Conservation (phyloP, 306 rosid genomes). For the Phaseolus lunatus region DNA sequence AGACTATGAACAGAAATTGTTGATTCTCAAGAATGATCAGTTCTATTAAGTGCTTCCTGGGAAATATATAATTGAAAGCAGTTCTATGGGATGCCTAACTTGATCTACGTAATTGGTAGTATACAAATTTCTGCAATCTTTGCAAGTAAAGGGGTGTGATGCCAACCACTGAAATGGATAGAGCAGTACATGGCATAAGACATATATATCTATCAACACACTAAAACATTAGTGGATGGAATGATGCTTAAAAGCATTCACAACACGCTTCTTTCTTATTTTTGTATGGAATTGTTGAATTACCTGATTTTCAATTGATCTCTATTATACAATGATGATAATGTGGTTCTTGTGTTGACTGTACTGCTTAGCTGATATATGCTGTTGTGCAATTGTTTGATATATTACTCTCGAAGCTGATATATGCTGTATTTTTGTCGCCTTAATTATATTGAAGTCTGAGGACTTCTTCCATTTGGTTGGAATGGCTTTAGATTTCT, state of each 20-base stretch:
- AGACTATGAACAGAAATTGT: slow-evolving; percentile 71
- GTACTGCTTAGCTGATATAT: neutral
- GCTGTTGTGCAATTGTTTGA: neutral
- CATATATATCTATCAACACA: slow-evolving; percentile 37
- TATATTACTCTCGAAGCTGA: no score
- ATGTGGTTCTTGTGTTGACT: neutral
- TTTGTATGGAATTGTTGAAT: slow-evolving; percentile 26
- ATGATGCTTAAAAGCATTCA: slow-evolving; percentile 34
- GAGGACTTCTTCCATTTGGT: neutral
- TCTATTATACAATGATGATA: slow-evolving; percentile 5
- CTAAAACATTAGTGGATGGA: slow-evolving; percentile 28
- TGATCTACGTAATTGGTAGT: slow-evolving; percentile 46
- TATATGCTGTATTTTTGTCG: neutral
- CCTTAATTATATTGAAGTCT: neutral
- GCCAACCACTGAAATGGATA: slow-evolving; percentile 51
- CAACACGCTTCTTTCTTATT: neutral
- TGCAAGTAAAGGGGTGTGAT: slow-evolving; percentile 47
- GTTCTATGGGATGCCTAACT: slow-evolving; percentile 57
- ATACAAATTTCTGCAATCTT: slow-evolving; percentile 39
- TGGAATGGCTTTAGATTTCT: no score
- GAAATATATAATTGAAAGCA: slow-evolving; percentile 56
- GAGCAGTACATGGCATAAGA: slow-evolving; percentile 37
- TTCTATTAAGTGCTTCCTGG: slow-evolving; percentile 58
- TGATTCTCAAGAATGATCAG: slow-evolving; percentile 60
- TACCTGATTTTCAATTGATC: neutral